Evolutionary conservation across 345 rosid genomes (phyloP), one percentile per base, ranked within the genome.

Genomic region (Eucalyptus coolabah): DNA sequence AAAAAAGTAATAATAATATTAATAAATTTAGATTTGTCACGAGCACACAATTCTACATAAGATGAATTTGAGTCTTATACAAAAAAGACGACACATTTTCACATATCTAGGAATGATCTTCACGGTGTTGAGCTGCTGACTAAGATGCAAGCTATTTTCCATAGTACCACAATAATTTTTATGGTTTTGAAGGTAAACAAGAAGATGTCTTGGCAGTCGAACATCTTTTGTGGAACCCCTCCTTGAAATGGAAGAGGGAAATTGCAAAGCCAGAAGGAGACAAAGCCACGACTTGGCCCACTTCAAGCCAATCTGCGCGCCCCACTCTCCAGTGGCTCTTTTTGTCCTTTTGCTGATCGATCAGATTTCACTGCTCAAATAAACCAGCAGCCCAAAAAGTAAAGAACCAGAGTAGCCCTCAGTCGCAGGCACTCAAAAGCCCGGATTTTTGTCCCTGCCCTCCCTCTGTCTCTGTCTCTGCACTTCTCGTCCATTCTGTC

Each of bases 1-100:
- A 37, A 37, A 37, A n/a, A 65, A 16, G 21, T 15, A 65, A n/a
- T n/a, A 8, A 65, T 65, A 65, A n/a, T 15, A 17, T n/a, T 3
- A 8, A 16, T 65, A 8, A 4, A 0, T 4, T n/a, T 65, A 0
- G 3, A 8, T 65, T 65, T 65, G 6, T n/a, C 3, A n/a, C 0
- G 6, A n/a, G 6, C 0, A 0, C 3, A 16, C 8, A 13, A 28
- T 12, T 14, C 4, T 12, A 30, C 0, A 30, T 28, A 13, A n/a
- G 21, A 15, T 0, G 6, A n/a, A 65, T 69, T 69, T 0, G 7
- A 34, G 1, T 69, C 19, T 18, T 72, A 6, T 34, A 12, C 1
- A 2, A 12, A 63, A 6, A 34, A 63, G 34, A 28, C 4, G 9
- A 63, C 18, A 30, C 69, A 30, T 28, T 13, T 63, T 63, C 69